Evolutionary conservation across 2,329 filamentous ascomycete genomes (phyloP), one percentile per base, ranked within the genome.

Genomic region (Zymoseptoria crescenta): DNA sequence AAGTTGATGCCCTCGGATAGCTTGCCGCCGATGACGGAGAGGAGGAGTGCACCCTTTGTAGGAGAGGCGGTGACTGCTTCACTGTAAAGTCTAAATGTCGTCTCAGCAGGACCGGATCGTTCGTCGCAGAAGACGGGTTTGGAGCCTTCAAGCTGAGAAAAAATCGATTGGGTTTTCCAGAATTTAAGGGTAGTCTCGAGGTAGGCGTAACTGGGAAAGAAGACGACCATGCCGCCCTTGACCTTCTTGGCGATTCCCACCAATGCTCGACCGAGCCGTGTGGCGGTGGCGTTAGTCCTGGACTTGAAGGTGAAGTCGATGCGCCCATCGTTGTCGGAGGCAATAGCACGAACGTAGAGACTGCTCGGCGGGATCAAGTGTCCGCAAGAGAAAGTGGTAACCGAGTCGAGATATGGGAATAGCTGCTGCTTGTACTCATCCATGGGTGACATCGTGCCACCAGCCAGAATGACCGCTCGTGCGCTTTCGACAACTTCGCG

Each of bases 1-100:
- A 99, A 99, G 75, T 99, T 99, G 77, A 99, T 99, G 64, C 94
- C 94, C 75, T 99, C 94, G 59, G 90, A 96, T 76, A 99, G 87
- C 66, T 93, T 96, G 13, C 94, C 94, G 57, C 93, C 93, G 2
- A 99, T 87, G 2, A 99, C 92, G 56, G 91, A 92, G 27, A 99
- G 82, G 0, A 99, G 81, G 0, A 97, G 76, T 0, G 89, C 93
- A 0, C 92, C 92, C 53, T 81, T 79, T 1, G 73, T 80, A 6
- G 54, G 29, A 35, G 63, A 57, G 7, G 50, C 49, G 4, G 56
- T 35, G 45, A 97, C 86, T 2, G 87, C 85, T 24, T 81, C 74
- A 7, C 83, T 84, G 73, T 97, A 99, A 16, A 84, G 80, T 41
- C 82, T 77, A 3, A 99, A 82, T 0, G 92, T 80, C 5, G 87